These are phyloP conservation scores for Sporothrix brasiliensis DNA, from an alignment of 2,329 filamentous ascomycete genomes.

Conservation along the genomic window DNA sequence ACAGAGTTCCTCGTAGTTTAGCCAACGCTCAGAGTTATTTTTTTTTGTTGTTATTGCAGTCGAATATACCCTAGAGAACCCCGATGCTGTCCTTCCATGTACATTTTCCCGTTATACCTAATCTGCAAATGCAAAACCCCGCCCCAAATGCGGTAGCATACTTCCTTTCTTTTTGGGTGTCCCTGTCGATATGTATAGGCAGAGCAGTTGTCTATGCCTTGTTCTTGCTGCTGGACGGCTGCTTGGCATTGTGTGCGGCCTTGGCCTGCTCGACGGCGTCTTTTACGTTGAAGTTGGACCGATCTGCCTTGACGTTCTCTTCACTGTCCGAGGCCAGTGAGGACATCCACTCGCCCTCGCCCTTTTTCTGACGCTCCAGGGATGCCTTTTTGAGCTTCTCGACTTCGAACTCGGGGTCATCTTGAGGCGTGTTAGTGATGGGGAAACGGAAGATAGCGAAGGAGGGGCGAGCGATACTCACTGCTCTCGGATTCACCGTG, in stretches of 20 bases:
- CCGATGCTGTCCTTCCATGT: neutral
- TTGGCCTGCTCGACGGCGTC: conserved; percentile 38
- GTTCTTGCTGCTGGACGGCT: neutral
- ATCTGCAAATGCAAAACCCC: neutral
- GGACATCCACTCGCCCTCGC: conserved; percentile 74
- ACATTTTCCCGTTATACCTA: neutral
- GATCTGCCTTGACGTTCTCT: conserved; percentile 73
- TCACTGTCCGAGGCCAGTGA: conserved; percentile 79
- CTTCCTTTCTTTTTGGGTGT: neutral
- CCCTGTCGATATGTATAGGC: no score
- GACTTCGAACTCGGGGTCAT: conserved; percentile 45
- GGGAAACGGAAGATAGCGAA: no score
- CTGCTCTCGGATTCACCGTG: conserved; percentile 33
- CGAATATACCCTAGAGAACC: neutral
- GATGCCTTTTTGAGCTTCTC: conserved; percentile 65
- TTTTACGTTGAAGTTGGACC: conserved; percentile 45
- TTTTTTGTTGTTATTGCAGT: neutral
- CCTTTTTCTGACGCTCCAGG: conserved; percentile 67
- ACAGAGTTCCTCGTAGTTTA: neutral
- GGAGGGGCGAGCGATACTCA: conserved; percentile 1
- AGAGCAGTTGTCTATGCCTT: neutral
- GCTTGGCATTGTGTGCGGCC: neutral
- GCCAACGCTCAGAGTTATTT: neutral
- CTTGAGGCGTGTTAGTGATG: conserved; percentile 26
- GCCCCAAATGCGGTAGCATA: neutral